Evolutionary conservation across 306 rosid species (phyloP).

Genomic region (Argentina anserina): DNA sequence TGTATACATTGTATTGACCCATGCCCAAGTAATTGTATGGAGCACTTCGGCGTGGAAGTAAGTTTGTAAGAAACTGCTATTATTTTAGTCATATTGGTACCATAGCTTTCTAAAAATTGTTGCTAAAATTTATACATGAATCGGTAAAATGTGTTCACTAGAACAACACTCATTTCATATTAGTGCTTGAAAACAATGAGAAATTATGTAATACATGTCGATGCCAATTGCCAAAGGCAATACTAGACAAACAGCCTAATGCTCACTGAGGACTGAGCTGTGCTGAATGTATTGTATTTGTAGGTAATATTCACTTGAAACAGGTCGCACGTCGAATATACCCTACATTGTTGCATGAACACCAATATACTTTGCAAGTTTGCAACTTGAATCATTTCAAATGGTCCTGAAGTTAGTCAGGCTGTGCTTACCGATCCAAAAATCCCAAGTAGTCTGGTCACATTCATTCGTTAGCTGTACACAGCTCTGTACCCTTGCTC

Average conservation of each 20-base stretch:
- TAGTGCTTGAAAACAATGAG: no score
- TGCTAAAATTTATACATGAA: no score
- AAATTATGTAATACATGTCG: no score
- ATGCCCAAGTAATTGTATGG: slow-evolving; percentile 10
- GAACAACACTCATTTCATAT: no score
- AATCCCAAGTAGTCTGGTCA: neutral
- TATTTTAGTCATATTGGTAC: neutral
- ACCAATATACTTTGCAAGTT: neutral
- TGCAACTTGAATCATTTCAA: neutral
- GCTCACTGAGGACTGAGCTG: neutral
- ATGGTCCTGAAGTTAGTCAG: neutral
- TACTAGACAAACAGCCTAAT: neutral
- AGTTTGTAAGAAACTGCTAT: neutral
- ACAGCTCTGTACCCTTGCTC: neutral
- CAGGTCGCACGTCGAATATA: neutral
- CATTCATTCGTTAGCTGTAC: neutral
- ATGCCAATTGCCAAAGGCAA: neutral
- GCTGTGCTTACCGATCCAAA: neutral
- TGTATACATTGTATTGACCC: slow-evolving; percentile 18
- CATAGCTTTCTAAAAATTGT: no score
- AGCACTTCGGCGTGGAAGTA: slow-evolving; percentile 1
- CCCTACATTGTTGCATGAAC: neutral
- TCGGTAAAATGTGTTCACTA: no score
- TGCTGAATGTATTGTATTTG: neutral
- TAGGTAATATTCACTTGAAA: neutral